Conservation (phyloP, 2,329 filamentous ascomycete genomes). For the Neonectria sp. region DNA sequence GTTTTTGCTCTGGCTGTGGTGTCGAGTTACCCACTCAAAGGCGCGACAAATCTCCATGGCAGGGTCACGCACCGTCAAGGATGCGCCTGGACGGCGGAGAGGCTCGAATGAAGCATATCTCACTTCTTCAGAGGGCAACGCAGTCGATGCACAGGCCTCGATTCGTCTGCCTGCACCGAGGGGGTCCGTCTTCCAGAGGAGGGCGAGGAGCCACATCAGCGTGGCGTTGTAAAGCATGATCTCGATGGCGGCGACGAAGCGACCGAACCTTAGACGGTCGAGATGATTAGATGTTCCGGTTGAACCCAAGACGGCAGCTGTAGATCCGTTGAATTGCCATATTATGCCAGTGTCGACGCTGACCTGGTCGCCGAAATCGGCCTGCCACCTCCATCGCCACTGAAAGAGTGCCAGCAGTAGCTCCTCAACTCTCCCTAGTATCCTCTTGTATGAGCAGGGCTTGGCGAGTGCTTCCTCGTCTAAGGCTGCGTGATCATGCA, state of each 20-base stretch:
- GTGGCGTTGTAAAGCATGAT: slow-evolving; percentile 39
- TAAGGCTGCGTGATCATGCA: slow-evolving; percentile 24
- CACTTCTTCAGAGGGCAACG: not conserved
- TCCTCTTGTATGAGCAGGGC: not conserved
- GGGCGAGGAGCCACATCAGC: slow-evolving; percentile 38
- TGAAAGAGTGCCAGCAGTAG: slow-evolving; percentile 7
- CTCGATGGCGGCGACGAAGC: slow-evolving; percentile 25
- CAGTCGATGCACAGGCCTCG: slow-evolving; percentile 17
- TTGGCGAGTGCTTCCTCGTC: not conserved
- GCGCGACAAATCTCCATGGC: slow-evolving; percentile 30
- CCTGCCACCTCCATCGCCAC: slow-evolving; percentile 34
- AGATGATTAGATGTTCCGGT: slow-evolving; percentile 2
- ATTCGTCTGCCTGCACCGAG: slow-evolving; percentile 25
- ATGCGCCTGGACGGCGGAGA: slow-evolving; percentile 22
- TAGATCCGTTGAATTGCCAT: slow-evolving; percentile 10
- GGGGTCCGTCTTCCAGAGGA: slow-evolving; percentile 39
- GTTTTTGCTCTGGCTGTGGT: slow-evolving; percentile 27
- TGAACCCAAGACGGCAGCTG: not conserved
- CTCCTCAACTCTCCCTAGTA: slow-evolving; percentile 15
- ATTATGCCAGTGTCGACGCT: not conserved
- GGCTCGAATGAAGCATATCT: slow-evolving; percentile 23
- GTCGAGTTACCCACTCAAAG: slow-evolving; percentile 31
- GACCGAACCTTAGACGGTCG: slow-evolving; percentile 15
- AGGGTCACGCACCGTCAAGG: slow-evolving; percentile 20
- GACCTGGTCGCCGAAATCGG: slow-evolving; percentile 11